A percentile compares a stretch with the other conserved stretches of the same genome.
phyloP scores from a whole-genome alignment of 192 early-diverging fungal species.

The Geranomyces michiganensis region DNA sequence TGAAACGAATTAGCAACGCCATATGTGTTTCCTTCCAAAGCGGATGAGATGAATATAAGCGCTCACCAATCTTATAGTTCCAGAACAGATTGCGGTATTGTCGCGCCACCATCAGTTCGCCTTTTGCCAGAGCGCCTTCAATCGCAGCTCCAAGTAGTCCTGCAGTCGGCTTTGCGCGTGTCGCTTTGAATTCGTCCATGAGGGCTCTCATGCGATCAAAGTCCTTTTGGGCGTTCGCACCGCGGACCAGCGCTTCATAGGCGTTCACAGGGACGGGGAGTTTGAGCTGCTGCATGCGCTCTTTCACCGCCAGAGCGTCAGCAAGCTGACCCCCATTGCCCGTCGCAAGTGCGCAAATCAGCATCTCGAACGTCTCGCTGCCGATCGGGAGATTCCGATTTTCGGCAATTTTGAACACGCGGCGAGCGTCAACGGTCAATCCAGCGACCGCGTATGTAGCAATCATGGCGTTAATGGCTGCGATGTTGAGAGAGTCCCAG shows the following conservation, averaged over 20 bases:
- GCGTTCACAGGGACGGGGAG: neutral
- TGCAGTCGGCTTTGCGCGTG: neutral
- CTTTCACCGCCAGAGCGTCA: neutral
- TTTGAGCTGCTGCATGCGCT: too few relatives aligned
- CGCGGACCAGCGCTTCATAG: neutral
- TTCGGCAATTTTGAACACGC: constrained; percentile 8
- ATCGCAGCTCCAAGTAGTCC: neutral
- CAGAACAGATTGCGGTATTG: neutral
- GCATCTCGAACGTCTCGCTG: constrained; percentile 4
- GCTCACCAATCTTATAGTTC: neutral
- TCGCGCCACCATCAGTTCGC: neutral
- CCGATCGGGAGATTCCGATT: neutral
- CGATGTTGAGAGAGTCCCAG: neutral
- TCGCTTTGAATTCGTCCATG: neutral
- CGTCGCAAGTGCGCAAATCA: constrained; percentile 2
- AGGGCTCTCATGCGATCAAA: neutral
- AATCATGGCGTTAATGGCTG: constrained; percentile 7
- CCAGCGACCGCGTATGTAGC: neutral
- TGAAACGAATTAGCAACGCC: neutral
- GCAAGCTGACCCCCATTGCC: neutral
- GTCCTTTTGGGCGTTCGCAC: neutral
- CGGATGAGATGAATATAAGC: too few relatives aligned
- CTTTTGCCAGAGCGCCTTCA: neutral
- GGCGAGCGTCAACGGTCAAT: neutral
- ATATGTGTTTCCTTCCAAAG: neutral